These are phyloP conservation scores for Apophysomyces trapeziformis DNA, from an alignment of 371 early-diverging fungal species.

Conservation along the genomic window DNA sequence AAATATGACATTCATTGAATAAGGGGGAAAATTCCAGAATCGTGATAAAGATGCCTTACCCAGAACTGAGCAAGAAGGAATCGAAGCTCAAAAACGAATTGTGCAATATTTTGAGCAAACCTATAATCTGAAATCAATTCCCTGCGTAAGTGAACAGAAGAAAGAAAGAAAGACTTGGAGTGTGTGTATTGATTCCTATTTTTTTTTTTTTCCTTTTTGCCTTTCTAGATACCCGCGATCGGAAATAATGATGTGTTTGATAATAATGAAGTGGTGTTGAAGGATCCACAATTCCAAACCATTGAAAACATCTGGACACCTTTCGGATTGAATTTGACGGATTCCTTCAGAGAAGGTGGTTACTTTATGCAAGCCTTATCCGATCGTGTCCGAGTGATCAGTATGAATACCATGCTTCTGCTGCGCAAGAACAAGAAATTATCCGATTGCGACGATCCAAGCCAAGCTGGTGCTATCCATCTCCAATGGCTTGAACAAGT, in stretches of 20 bases:
- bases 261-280: conserved; percentile 11
- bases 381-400: conserved; percentile 23
- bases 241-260: conserved; percentile 45
- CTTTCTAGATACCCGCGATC: conserved; percentile 32
- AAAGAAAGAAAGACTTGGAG: too few relatives aligned
- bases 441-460: conserved; percentile 24
- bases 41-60: conserved; percentile 23
- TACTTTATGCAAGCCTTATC: conserved; percentile 25
- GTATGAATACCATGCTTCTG: conserved; percentile 34
- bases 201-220: not conserved
- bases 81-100: conserved; percentile 25
- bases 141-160: conserved; percentile 21
- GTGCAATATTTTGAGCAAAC: conserved; percentile 25
- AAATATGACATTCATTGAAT: too few relatives aligned
- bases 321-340: conserved; percentile 17
- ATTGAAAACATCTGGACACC: conserved; percentile 28
- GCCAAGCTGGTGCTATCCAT: conserved; percentile 27
- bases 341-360: conserved; percentile 19
- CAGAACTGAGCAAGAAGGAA: conserved; percentile 22
- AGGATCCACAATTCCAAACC: conserved; percentile 16
- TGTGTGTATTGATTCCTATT: not conserved
- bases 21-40: conserved; percentile 16
- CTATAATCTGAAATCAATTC: conserved; percentile 21
- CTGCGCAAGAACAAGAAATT: conserved; percentile 24
- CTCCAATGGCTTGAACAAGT: conserved; percentile 29